Evolutionary conservation across 495 filamentous ascomycete genomes (phyloP).

Genomic region (Tuber brumale): DNA sequence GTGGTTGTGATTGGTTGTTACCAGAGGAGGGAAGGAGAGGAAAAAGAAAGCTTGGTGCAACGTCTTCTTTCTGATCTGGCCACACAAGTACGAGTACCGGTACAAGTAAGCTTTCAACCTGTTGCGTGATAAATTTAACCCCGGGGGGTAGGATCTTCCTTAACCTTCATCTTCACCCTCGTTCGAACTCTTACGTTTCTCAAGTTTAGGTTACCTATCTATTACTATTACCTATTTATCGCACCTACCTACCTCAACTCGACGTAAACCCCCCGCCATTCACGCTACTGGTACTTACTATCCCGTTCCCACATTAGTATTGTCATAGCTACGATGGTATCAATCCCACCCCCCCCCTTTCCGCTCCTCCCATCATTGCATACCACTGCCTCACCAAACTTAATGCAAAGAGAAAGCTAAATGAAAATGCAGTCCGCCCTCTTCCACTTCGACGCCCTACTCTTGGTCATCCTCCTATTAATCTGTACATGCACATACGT

Average conservation of each 20-base stretch:
- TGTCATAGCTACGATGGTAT: not conserved
- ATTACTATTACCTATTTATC: not conserved
- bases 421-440: conserved; percentile 65
- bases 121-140: not conserved
- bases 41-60: conserved; percentile 3
- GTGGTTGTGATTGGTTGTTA: not conserved
- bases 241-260: not conserved
- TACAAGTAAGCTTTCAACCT: not conserved
- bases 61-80: not conserved
- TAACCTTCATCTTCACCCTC: not conserved
- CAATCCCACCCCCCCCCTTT: not conserved
- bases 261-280: conserved; percentile 1
- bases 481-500: conserved; percentile 93
- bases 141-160: not conserved
- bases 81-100: not conserved
- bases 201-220: not conserved
- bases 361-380: not conserved
- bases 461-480: conserved; percentile 86
- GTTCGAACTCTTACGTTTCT: not conserved
- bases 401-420: conserved; percentile 36
- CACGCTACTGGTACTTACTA: conserved; percentile 2
- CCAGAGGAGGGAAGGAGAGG: not conserved
- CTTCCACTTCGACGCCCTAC: conserved; percentile 94
- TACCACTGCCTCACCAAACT: not conserved
- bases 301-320: not conserved